Percentiles rank a stretch among this genome's conserved stretches.
phyloP scores from a whole-genome alignment of 805 yeast genomes.

The Wickerhamiella vanderwaltii region DNA sequence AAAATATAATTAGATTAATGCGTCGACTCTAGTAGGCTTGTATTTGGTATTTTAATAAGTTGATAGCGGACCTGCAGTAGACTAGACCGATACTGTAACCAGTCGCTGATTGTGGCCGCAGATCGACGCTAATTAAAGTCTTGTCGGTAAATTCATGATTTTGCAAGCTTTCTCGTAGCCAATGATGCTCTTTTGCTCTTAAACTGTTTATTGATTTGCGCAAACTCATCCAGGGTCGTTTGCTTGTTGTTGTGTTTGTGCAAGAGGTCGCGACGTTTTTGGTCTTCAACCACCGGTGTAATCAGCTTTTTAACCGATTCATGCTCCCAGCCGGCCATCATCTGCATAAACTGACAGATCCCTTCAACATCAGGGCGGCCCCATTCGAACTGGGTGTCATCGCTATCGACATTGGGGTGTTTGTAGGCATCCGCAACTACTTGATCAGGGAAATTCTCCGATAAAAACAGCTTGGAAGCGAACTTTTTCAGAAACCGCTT shows the following conservation, averaged over 20 bases:
- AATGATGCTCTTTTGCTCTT: constrained; percentile 23
- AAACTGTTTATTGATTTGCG: constrained; percentile 20
- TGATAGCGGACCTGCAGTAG: too few relatives aligned
- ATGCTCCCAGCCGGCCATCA: constrained; percentile 68
- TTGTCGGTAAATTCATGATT: too few relatives aligned
- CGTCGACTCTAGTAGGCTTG: too few relatives aligned
- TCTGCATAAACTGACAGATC: constrained; percentile 55
- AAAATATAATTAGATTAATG: too few relatives aligned
- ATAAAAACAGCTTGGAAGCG: constrained; percentile 45
- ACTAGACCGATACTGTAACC: too few relatives aligned
- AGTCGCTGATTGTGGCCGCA: too few relatives aligned
- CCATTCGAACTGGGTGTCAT: constrained; percentile 72
- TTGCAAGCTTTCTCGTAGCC: constrained; percentile 14
- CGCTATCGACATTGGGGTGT: constrained; percentile 74
- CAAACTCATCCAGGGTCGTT: constrained; percentile 22
- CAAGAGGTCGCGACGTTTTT: constrained; percentile 35
- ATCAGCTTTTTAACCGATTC: constrained; percentile 68
- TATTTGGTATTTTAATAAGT: too few relatives aligned
- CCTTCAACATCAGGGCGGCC: constrained; percentile 78
- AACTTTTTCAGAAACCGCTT: constrained; percentile 45
- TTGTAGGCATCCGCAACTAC: constrained; percentile 62
- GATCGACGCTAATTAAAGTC: too few relatives aligned
- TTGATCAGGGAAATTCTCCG: constrained; percentile 56
- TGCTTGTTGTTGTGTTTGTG: constrained; percentile 12
- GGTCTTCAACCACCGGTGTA: constrained; percentile 70